These are phyloP conservation scores for Xylariales sp. DNA, from an alignment of 2,329 filamentous ascomycete genomes.

Conservation along the genomic window DNA sequence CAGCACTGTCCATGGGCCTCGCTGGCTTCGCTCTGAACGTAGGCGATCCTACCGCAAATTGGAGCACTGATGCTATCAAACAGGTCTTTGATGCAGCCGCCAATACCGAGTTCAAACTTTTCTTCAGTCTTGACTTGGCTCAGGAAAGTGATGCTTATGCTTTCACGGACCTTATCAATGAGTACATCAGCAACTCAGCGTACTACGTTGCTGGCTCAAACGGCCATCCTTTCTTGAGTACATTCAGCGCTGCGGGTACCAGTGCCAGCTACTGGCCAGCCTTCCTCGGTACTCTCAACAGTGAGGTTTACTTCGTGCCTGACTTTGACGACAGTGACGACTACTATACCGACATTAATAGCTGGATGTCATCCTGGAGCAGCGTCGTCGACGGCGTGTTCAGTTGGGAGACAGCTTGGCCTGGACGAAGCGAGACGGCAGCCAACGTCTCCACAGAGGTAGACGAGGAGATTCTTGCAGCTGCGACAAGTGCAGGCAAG, in stretches of 20 bases:
- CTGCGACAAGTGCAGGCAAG: conserved; percentile 21
- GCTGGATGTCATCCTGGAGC: conserved; percentile 26
- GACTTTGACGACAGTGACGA: conserved; percentile 24
- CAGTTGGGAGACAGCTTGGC: conserved; percentile 34
- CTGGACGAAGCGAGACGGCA: conserved; percentile 18
- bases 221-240: conserved; percentile 25
- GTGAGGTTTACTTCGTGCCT: conserved; percentile 28
- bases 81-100: conserved; percentile 27
- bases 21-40: conserved; percentile 32
- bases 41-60: conserved; percentile 21
- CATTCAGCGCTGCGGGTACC: conserved; percentile 22
- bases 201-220: conserved; percentile 24
- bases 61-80: conserved; percentile 19
- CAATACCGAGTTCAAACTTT: conserved; percentile 27
- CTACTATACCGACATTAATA: conserved; percentile 26
- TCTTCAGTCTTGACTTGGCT: conserved; percentile 32
- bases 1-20: conserved; percentile 25
- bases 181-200: conserved; percentile 23
- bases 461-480: conserved; percentile 19
- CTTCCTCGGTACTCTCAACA: conserved; percentile 21
- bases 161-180: conserved; percentile 18
- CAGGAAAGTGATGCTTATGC: conserved; percentile 19
- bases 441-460: conserved; percentile 22
- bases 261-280: conserved; percentile 21
- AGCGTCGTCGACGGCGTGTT: conserved; percentile 30